Conservation (phyloP, 1,284 basidiomycete species). For the Wallemia mellicola region DNA sequence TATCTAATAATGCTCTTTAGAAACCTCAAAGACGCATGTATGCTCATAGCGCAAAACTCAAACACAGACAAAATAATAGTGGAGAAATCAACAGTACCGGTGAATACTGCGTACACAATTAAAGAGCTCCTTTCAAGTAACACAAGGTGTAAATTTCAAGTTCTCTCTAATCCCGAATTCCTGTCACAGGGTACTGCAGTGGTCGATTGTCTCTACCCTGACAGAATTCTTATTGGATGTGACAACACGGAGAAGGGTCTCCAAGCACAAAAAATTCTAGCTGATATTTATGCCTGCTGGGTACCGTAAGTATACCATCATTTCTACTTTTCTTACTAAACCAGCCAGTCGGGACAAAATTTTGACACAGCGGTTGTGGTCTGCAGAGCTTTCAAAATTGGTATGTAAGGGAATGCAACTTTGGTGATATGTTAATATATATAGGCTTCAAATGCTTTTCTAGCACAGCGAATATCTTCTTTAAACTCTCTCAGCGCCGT, state of each 20-base stretch:
- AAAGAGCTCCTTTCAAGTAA: slow-evolving; percentile 78
- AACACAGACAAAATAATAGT: slow-evolving; percentile 96
- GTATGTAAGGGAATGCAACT: no score
- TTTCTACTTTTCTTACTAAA: no score
- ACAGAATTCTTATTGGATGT: slow-evolving; percentile 89
- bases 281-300: slow-evolving; percentile 77
- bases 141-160: slow-evolving; percentile 80
- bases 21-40: slow-evolving; percentile 13
- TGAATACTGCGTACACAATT: slow-evolving; percentile 97
- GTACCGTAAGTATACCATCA: no score
- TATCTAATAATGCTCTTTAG: no score
- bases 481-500: slow-evolving; percentile 95
- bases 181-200: slow-evolving; percentile 95
- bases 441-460: no score
- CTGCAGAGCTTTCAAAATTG: slow-evolving; percentile 89
- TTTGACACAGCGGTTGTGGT: slow-evolving; percentile 90
- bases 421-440: no score
- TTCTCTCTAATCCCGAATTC: slow-evolving; percentile 98
- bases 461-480: slow-evolving; percentile 86
- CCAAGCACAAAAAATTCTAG: slow-evolving; percentile 43
- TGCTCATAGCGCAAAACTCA: slow-evolving; percentile 94
- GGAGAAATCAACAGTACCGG: slow-evolving; percentile 96
- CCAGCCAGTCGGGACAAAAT: slow-evolving; percentile 49
- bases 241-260: slow-evolving; percentile 62
- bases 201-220: slow-evolving; percentile 53